These are phyloP conservation scores for Apiospora saccharicola DNA, from an alignment of 2,329 filamentous ascomycete genomes.

Conservation along the genomic window DNA sequence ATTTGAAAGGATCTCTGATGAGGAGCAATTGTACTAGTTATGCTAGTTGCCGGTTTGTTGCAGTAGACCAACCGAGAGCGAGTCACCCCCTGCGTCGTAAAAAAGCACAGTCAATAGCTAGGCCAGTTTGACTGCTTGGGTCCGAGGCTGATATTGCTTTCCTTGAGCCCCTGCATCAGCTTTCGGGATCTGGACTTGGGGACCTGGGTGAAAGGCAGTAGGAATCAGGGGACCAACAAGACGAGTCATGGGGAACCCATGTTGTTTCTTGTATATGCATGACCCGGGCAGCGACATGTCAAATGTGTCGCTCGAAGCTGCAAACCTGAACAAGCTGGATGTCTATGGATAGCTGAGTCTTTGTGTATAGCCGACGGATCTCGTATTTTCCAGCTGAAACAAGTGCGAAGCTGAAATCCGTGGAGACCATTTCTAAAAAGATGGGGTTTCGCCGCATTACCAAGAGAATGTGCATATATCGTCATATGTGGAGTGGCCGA, in stretches of 20 bases:
- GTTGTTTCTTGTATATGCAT: neutral
- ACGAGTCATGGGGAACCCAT: neutral
- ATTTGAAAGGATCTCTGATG: neutral
- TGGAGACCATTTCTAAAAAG: neutral
- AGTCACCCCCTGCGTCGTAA: neutral
- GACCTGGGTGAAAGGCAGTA: neutral
- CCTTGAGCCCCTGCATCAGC: neutral
- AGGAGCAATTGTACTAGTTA: neutral
- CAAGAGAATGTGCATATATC: constrained; percentile 1
- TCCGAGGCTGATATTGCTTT: neutral
- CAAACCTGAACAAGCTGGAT: neutral
- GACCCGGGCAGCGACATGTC: neutral
- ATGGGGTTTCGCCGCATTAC: constrained; percentile 9
- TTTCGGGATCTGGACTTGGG: neutral
- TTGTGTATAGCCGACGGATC: neutral
- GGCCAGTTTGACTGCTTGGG: neutral
- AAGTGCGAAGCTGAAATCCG: neutral
- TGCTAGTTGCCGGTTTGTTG: neutral
- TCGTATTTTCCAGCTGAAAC: neutral
- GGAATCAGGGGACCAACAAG: neutral
- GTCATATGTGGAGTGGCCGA: constrained; percentile 19
- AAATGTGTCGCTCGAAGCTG: neutral
- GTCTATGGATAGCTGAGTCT: neutral
- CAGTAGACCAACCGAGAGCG: neutral
- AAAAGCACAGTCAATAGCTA: neutral